Conservation (phyloP, 495 filamentous ascomycete genomes). For the Podospora bellae-mahoneyi region DNA sequence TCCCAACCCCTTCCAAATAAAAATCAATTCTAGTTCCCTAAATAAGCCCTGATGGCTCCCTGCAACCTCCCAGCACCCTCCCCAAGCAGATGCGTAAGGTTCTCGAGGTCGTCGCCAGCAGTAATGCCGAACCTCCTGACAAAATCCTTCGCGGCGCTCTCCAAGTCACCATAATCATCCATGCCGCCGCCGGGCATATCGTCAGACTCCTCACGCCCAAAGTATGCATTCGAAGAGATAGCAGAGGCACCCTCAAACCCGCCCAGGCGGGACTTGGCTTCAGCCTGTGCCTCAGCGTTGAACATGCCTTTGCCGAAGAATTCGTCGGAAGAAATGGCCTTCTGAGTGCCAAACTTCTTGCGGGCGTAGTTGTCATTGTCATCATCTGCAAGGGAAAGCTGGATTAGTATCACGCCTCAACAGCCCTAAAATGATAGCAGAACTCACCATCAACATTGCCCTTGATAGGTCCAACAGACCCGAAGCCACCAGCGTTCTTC, state of each 20-base stretch:
- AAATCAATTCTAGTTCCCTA: constrained; percentile 43
- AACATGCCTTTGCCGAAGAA: constrained; percentile 91
- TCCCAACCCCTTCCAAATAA: background rate
- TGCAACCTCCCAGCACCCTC: constrained; percentile 82
- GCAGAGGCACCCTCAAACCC: constrained; percentile 89
- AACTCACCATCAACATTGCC: constrained; percentile 65
- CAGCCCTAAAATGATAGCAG: background rate
- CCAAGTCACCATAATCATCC: constrained; percentile 81
- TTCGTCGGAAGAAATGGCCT: constrained; percentile 95
- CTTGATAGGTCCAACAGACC: constrained; percentile 71
- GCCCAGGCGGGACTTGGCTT: constrained; percentile 81
- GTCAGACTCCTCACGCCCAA: constrained; percentile 74
- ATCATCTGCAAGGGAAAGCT: constrained; percentile 40
- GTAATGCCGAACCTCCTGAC: constrained; percentile 91
- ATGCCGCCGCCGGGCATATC: constrained; percentile 50
- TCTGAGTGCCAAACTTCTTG: constrained; percentile 79
- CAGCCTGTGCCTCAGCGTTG: constrained; percentile 73
- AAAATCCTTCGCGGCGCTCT: constrained; percentile 91
- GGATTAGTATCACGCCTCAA: background rate
- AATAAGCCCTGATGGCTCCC: constrained; percentile 83
- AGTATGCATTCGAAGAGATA: constrained; percentile 95
- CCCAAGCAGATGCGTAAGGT: constrained; percentile 72
- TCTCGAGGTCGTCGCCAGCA: constrained; percentile 91
- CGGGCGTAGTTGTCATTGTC: constrained; percentile 73
- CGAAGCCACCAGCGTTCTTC: constrained; percentile 75